These are phyloP conservation scores for Pseudogymnoascus sp. DNA, from an alignment of 2,329 filamentous ascomycete genomes.

Conservation along the genomic window DNA sequence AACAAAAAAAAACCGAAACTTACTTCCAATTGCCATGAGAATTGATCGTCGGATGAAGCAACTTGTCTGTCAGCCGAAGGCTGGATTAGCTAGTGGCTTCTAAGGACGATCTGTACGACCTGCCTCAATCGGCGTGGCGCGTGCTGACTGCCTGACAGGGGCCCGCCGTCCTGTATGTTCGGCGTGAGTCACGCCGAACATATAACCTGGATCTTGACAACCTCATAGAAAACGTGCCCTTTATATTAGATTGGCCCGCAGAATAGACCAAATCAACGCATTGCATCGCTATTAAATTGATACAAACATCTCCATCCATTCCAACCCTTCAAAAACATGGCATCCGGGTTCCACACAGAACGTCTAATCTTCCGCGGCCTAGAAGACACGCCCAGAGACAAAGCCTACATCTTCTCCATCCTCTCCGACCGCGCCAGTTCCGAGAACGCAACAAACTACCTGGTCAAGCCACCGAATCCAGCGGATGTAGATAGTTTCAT, in stretches of 20 bases:
- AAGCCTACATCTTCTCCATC: constrained; percentile 26
- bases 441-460: constrained; percentile 22
- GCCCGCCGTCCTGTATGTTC: not conserved
- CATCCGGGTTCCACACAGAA: constrained; percentile 27
- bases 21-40: not conserved
- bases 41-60: not conserved
- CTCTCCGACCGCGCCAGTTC: constrained; percentile 25
- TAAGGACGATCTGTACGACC: not conserved
- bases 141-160: not conserved
- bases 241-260: not conserved
- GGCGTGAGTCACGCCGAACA: not conserved
- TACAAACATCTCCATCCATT: not conserved
- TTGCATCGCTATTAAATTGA: not conserved
- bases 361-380: constrained; percentile 32
- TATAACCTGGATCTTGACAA: not conserved
- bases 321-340: not conserved
- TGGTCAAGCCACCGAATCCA: constrained; percentile 27
- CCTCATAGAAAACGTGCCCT: not conserved
- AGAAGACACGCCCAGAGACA: constrained; percentile 27
- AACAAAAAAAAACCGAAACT: not conserved
- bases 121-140: not conserved
- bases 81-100: not conserved
- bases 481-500: not conserved
- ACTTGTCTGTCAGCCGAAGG: not conserved
- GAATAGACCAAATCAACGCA: not conserved